phyloP scores from a whole-genome alignment of 2,329 filamentous ascomycete genomes.

The Ophiostoma piceae region DNA sequence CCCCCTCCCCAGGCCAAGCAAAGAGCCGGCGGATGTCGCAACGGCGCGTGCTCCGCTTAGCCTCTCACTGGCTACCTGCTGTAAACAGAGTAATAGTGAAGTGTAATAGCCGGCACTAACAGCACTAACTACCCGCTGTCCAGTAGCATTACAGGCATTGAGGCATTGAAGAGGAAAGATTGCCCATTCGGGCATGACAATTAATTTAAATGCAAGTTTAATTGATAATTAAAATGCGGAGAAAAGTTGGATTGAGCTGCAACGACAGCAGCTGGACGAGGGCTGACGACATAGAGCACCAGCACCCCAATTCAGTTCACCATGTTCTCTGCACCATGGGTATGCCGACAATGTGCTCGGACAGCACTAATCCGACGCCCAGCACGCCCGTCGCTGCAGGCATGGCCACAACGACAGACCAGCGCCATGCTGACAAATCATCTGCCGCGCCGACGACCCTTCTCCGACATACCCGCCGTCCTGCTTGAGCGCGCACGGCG shows the following conservation, averaged over 20 bases:
- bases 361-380: conserved; percentile 33
- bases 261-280: neutral
- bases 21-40: conserved; percentile 7
- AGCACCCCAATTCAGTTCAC: conserved; percentile 18
- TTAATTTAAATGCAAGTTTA: neutral
- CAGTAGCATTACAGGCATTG: conserved; percentile 10
- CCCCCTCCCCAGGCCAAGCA: neutral
- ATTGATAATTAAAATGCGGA: conserved; percentile 11
- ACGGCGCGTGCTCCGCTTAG: conserved; percentile 3
- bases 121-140: neutral
- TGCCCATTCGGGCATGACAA: conserved; percentile 14
- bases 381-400: conserved; percentile 35
- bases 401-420: neutral
- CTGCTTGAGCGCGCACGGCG: conserved; percentile 56
- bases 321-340: conserved; percentile 46
- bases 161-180: conserved; percentile 17
- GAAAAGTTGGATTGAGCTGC: conserved; percentile 1
- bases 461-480: conserved; percentile 43
- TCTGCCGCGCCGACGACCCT: conserved; percentile 22
- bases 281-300: neutral
- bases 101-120: neutral
- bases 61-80: neutral
- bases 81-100: neutral
- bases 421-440: conserved; percentile 37
- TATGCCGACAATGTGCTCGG: conserved; percentile 48